Conservation (phyloP, 768 basidiomycete genomes). For the Boletus rufocinnamomeus region DNA sequence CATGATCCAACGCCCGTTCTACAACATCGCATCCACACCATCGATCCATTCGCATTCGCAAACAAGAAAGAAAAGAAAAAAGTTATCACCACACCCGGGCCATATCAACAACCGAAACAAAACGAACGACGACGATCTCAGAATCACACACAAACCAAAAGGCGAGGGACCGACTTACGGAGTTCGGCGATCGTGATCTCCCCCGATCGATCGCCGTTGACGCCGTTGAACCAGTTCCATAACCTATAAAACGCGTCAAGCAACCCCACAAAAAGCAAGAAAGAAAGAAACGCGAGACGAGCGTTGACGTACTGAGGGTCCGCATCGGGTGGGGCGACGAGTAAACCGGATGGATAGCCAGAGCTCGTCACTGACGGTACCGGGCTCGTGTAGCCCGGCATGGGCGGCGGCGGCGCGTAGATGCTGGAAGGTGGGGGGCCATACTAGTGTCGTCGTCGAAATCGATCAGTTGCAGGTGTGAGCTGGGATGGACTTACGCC, state of each 20-base stretch:
- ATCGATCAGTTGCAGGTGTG: not conserved
- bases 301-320: conserved; percentile 65
- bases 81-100: not conserved
- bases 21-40: not conserved
- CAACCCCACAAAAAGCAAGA: not conserved
- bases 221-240: conserved; percentile 71
- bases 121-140: not conserved
- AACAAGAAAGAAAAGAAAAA: not conserved
- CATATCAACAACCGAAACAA: not conserved
- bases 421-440: conserved; percentile 11
- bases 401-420: conserved; percentile 6
- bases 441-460: conserved; percentile 1
- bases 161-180: conserved; percentile 44
- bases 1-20: conserved; percentile 48
- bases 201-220: conserved; percentile 71
- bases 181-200: conserved; percentile 66
- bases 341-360: not conserved
- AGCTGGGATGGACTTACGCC: conserved; percentile 15
- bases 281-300: not conserved
- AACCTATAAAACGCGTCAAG: conserved; percentile 42
- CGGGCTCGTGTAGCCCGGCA: not conserved
- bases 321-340: conserved; percentile 47
- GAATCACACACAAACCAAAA: not conserved
- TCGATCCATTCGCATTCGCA: not conserved
- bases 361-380: not conserved